phyloP scores from a whole-genome alignment of 2,329 filamentous ascomycete genomes.

The Shiraia bambusicola region DNA sequence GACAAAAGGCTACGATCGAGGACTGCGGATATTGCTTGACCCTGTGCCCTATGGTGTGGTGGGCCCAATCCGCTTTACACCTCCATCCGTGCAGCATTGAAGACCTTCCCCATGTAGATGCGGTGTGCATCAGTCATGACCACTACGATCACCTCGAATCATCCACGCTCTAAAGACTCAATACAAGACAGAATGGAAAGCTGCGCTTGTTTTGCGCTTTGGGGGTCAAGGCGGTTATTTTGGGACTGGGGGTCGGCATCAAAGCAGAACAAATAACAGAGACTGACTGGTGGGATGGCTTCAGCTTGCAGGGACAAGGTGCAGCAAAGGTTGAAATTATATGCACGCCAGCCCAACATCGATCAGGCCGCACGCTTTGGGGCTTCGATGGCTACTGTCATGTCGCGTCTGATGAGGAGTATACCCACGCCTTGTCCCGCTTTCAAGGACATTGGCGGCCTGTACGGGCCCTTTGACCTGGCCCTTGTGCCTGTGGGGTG shows the following conservation, averaged over 20 bases:
- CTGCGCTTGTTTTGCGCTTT: conserved; percentile 49
- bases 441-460: conserved; percentile 51
- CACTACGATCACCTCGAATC: conserved; percentile 60
- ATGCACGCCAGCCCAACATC: conserved; percentile 53
- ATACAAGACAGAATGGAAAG: conserved; percentile 38
- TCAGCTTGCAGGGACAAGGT: conserved; percentile 35
- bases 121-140: conserved; percentile 57
- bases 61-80: conserved; percentile 56
- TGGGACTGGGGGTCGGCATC: conserved; percentile 43
- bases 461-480: conserved; percentile 53
- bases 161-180: conserved; percentile 47
- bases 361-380: conserved; percentile 46
- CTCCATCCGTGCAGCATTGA: conserved; percentile 52
- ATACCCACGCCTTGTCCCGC: conserved; percentile 48
- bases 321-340: conserved; percentile 46
- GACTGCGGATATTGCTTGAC: conserved; percentile 53
- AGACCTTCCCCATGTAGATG: conserved; percentile 55
- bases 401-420: conserved; percentile 32
- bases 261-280: conserved; percentile 47
- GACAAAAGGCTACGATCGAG: conserved; percentile 33
- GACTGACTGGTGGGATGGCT: conserved; percentile 55
- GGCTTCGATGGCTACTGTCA: conserved; percentile 48
- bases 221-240: conserved; percentile 42
- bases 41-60: conserved; percentile 52
- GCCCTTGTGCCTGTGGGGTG: conserved; percentile 53